A percentile compares a stretch with the other conserved stretches of the same genome.
These are phyloP conservation scores for Malassezia obtusa DNA, from an alignment of 1,284 basidiomycete genomes.

Conservation along the genomic window DNA sequence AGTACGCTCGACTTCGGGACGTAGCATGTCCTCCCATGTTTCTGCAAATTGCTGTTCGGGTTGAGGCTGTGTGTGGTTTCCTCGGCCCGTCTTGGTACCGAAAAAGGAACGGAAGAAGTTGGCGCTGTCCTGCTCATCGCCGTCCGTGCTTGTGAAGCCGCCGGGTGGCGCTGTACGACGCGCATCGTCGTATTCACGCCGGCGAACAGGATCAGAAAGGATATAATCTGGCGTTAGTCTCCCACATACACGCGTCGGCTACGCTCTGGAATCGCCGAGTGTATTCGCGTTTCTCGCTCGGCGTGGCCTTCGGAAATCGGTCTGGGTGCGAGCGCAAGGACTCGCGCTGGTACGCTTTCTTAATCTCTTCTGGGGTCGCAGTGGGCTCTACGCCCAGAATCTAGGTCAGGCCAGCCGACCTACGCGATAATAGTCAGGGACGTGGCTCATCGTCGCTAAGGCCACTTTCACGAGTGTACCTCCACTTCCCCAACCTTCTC, in stretches of 20 bases:
- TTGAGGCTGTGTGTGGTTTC: constrained; percentile 21
- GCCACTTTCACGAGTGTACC: neutral
- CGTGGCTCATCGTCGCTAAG: neutral
- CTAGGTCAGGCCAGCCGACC: constrained; percentile 1
- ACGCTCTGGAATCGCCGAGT: constrained; percentile 54
- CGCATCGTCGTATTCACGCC: constrained; percentile 62
- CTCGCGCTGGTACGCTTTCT: constrained; percentile 70
- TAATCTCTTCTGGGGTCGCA: constrained; percentile 63
- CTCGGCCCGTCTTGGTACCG: neutral
- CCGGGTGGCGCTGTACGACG: constrained; percentile 8
- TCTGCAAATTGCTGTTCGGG: constrained; percentile 36
- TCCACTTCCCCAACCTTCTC: neutral
- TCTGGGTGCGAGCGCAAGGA: constrained; percentile 75
- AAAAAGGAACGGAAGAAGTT: constrained; percentile 38
- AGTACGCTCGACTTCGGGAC: constrained; percentile 36
- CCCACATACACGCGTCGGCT: constrained; percentile 64
- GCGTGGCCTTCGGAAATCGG: constrained; percentile 64
- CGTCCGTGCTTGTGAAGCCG: constrained; percentile 11
- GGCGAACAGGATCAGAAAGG: constrained; percentile 63
- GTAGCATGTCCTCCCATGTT: constrained; percentile 44
- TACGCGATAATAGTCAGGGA: constrained; percentile 17
- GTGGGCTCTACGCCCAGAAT: constrained; percentile 52
- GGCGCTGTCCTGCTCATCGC: constrained; percentile 24
- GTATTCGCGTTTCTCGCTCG: constrained; percentile 59
- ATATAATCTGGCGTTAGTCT: constrained; percentile 59